Conservation (phyloP, 2,329 filamentous ascomycete genomes). For the Coniochaeta prunicola region DNA sequence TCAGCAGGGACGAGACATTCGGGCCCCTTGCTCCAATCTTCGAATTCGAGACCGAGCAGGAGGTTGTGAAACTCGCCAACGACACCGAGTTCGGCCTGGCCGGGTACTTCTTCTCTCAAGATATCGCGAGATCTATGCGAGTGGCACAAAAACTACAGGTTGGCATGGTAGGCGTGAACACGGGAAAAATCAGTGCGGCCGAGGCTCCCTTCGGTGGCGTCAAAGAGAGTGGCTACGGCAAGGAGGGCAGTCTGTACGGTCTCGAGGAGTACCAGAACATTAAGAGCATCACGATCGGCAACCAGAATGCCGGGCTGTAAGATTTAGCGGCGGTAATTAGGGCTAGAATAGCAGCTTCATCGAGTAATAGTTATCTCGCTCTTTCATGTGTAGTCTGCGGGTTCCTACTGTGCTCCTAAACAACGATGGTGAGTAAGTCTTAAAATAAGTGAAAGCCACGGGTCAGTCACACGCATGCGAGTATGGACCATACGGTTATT, state of each 20-base stretch:
- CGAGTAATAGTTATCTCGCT: too few species aligned
- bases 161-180: slow-evolving; percentile 61
- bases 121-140: slow-evolving; percentile 23
- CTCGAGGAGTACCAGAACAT: slow-evolving; percentile 3
- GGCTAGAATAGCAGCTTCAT: too few species aligned
- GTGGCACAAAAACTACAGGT: slow-evolving; percentile 46
- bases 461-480: too few species aligned
- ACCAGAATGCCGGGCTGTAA: background rate
- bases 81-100: slow-evolving; percentile 23
- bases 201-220: slow-evolving; percentile 7
- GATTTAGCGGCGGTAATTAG: too few species aligned
- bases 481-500: too few species aligned
- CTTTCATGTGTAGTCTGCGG: too few species aligned
- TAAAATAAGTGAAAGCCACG: too few species aligned
- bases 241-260: slow-evolving; percentile 5
- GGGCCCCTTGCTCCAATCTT: slow-evolving; percentile 12
- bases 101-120: slow-evolving; percentile 18
- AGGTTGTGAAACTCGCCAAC: slow-evolving; percentile 26
- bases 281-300: slow-evolving; percentile 5
- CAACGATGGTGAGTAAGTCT: too few species aligned
- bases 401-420: too few species aligned
- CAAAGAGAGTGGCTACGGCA: slow-evolving; percentile 3
- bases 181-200: slow-evolving; percentile 1
- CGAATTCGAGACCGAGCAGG: slow-evolving; percentile 21
- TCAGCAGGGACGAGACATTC: slow-evolving; percentile 13